Evolutionary conservation across 495 filamentous ascomycete genomes (phyloP).

Genomic region (Trichoderma erinaceum): DNA sequence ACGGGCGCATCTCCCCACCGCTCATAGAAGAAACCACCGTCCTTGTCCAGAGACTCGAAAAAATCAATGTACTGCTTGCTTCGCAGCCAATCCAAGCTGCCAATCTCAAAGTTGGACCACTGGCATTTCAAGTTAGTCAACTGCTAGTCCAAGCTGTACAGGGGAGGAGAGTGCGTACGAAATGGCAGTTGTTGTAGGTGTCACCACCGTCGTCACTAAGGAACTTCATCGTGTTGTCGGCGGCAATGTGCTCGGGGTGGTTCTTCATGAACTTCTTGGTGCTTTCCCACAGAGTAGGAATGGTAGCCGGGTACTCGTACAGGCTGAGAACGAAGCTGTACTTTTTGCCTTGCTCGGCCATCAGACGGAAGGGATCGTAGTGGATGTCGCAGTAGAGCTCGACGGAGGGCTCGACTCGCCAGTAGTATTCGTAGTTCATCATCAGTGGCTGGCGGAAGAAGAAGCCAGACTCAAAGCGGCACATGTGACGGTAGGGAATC

Average conservation of each 20-base stretch:
- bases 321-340: conserved; percentile 86
- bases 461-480: conserved; percentile 87
- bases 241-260: conserved; percentile 78
- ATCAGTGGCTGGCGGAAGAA: conserved; percentile 83
- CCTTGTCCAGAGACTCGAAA: conserved; percentile 70
- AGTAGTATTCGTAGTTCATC: conserved; percentile 86
- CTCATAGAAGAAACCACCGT: conserved; percentile 91
- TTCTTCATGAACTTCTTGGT: conserved; percentile 84
- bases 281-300: conserved; percentile 91
- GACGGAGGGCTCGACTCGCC: conserved; percentile 85
- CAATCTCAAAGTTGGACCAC: conserved; percentile 94
- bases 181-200: conserved; percentile 94
- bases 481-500: conserved; percentile 88
- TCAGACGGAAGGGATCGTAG: conserved; percentile 79
- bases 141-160: not conserved
- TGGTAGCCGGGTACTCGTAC: conserved; percentile 94
- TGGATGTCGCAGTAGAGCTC: conserved; percentile 81
- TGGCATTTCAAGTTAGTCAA: conserved; percentile 24
- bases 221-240: conserved; percentile 83
- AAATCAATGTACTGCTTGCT: conserved; percentile 74
- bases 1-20: conserved; percentile 89
- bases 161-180: conserved; percentile 53
- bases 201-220: conserved; percentile 85
- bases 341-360: conserved; percentile 84
- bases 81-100: conserved; percentile 75